Base-by-base conservation (phyloP, 2,329 filamentous ascomycete genomes). In the Albifimbria verrucaria region DNA sequence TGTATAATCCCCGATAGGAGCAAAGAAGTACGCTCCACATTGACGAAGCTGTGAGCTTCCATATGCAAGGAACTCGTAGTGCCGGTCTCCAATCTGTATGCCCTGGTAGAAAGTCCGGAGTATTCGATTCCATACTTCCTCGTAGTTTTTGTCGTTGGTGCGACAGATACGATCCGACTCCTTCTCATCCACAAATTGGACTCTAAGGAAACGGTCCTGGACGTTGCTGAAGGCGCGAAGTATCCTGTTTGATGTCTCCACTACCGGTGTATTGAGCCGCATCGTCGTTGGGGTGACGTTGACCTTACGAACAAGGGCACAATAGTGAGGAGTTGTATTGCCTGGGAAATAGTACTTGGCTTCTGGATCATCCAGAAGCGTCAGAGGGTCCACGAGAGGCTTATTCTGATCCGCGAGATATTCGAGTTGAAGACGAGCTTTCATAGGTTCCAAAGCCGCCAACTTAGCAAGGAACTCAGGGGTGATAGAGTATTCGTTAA, bases 41-140 rank as follows among this genome's bases (percentile, higher is more conserved):
- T 97, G 92, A 49, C 93, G 84, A 55, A 99, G 89, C 62, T 99
- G 94, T 0, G 94, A 97, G 68, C 94, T 97, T 0, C 94, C 93
- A 72, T 92, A 97, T 0, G 93, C 94, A 23, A 99, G 81, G 58
- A 97, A 97, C 60, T 93, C 82, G 68, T 92, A 99, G 54, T 84
- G 83, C 7, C 90, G 86, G 57, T 87, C 89, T 4, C 90, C 94
- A 48, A 99, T 86, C 1, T 77, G 77, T 58, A 99, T 93, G 1
- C 94, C 94, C 52, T 94, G 82, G 44, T 74, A 78, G 64, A 97
- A 74, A 0, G 87, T 82, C 47, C 87, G 80, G 57, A 84, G 83
- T 20, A 97, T 80, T 12, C 91, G 82, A 23, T 83, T 83, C 68
- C 89, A 96, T 0, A 96, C 67, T 51, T 89, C 82, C 53, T 91